phyloP scores from a whole-genome alignment of 352 stramenopile genomes.

The Thraustochytrium sp. region DNA sequence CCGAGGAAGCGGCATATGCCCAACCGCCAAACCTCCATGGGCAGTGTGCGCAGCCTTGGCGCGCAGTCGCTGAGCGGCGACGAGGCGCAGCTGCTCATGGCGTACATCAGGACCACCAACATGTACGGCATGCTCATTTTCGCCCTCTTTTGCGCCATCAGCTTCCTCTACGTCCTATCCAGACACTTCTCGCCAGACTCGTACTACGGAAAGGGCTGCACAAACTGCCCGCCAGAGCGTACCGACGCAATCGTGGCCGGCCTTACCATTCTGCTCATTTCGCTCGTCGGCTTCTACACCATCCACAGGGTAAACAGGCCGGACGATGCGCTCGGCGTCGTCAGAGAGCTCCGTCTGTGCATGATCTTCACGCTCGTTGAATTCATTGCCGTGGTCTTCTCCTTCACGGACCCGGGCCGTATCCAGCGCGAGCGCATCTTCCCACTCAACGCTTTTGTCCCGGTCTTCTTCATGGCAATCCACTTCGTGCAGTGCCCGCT shows the following conservation, averaged over 20 bases:
- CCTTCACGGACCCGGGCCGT: not conserved
- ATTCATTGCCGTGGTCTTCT: not conserved
- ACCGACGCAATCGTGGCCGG: not conserved
- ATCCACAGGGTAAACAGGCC: not conserved
- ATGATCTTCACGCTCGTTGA: not conserved
- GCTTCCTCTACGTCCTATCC: not conserved
- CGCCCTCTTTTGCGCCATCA: not conserved
- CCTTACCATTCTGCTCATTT: not conserved
- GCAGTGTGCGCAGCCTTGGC: not conserved
- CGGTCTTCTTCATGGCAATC: not conserved
- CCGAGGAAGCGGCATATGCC: too few species aligned
- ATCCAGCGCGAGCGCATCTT: not conserved
- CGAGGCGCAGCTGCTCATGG: not conserved
- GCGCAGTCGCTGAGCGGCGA: not conserved
- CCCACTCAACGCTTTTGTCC: not conserved
- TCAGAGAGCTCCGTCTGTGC: not conserved
- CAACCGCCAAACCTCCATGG: not conserved
- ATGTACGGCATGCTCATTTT: not conserved
- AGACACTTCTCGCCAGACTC: not conserved
- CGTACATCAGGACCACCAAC: not conserved
- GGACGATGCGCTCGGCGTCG: not conserved
- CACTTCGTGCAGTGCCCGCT: constrained; percentile 16
- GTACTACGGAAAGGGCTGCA: not conserved
- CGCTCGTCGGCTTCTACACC: not conserved
- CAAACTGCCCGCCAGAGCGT: not conserved